These are phyloP conservation scores for Ceratocystis lukuohia DNA, from an alignment of 2,329 filamentous ascomycete species.

Conservation along the genomic window DNA sequence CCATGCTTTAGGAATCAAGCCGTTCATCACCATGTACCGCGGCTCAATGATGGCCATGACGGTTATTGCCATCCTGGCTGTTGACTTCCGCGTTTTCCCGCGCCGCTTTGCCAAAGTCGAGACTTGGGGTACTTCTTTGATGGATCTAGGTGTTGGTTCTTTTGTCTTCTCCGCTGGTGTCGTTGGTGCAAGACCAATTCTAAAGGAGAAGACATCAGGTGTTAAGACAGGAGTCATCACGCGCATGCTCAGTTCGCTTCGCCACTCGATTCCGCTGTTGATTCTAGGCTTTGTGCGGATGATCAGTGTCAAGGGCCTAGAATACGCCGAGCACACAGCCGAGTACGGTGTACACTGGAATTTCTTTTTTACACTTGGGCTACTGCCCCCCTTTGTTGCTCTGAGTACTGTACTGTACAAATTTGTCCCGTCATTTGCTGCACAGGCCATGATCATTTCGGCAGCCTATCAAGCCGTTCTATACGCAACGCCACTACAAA, in stretches of 20 bases:
- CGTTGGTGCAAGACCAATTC: slow-evolving; percentile 69
- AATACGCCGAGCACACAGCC: slow-evolving; percentile 93
- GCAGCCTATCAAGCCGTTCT: slow-evolving; percentile 61
- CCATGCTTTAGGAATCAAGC: slow-evolving; percentile 58
- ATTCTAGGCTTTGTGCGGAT: slow-evolving; percentile 68
- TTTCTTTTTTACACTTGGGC: slow-evolving; percentile 91
- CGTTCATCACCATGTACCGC: slow-evolving; percentile 84
- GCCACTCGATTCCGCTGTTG: slow-evolving; percentile 73
- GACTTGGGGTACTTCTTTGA: slow-evolving; percentile 98
- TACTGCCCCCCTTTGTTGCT: slow-evolving; percentile 80
- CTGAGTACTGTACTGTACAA: slow-evolving; percentile 61
- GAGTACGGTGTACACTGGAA: slow-evolving; percentile 99
- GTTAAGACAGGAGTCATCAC: slow-evolving; percentile 36
- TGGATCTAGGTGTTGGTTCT: slow-evolving; percentile 94
- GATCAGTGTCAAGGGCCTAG: slow-evolving; percentile 79
- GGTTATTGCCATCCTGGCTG: slow-evolving; percentile 83
- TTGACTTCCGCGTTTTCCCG: slow-evolving; percentile 88
- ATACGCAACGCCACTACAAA: slow-evolving; percentile 64
- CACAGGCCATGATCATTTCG: slow-evolving; percentile 56
- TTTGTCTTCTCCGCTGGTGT: slow-evolving; percentile 92
- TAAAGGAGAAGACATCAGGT: slow-evolving; percentile 52
- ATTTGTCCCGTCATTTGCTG: slow-evolving; percentile 62
- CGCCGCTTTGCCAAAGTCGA: slow-evolving; percentile 94
- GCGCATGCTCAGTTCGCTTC: slow-evolving; percentile 52
- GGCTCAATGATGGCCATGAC: slow-evolving; percentile 86